A percentile compares a stretch with the other conserved stretches of the same genome.
Evolutionary conservation across 2,329 filamentous ascomycete genomes (phyloP).

Genomic region (Aspergillus sp.): DNA sequence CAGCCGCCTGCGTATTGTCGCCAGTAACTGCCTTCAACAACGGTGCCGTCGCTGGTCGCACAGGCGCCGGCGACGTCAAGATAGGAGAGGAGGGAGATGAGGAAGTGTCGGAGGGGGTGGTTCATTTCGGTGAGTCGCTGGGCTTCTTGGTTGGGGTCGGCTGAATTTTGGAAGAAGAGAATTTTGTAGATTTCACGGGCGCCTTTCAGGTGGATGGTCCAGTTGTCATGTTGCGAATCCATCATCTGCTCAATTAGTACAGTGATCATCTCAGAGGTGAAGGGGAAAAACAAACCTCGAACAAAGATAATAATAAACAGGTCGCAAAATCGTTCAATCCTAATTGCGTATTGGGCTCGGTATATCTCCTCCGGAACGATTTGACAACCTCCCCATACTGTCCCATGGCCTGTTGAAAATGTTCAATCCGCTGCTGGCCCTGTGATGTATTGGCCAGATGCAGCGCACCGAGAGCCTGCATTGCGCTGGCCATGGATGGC

Average conservation of each 20-base stretch:
- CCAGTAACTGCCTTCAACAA: constrained; percentile 35
- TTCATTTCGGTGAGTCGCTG: constrained; percentile 24
- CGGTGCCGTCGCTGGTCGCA: constrained; percentile 30
- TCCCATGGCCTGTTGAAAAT: constrained; percentile 33
- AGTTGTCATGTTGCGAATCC: constrained; percentile 33
- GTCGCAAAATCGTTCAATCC: constrained; percentile 28
- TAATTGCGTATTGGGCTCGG: constrained; percentile 16
- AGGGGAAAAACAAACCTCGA: constrained; percentile 21
- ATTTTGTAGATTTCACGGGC: constrained; percentile 32
- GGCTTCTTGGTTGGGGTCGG: constrained; percentile 18
- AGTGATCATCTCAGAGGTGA: neutral
- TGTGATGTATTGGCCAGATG: constrained; percentile 35
- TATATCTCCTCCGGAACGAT: constrained; percentile 23
- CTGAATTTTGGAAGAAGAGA: constrained; percentile 21
- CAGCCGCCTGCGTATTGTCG: constrained; percentile 31
- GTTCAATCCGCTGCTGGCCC: constrained; percentile 23
- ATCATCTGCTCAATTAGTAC: constrained; percentile 25
- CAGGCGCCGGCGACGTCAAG: constrained; percentile 36
- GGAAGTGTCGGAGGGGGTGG: constrained; percentile 29
- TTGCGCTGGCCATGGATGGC: constrained; percentile 30
- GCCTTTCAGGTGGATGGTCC: constrained; percentile 34
- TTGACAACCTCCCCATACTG: constrained; percentile 34
- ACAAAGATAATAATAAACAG: constrained; percentile 28
- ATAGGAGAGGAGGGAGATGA: constrained; percentile 35
- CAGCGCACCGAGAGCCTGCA: constrained; percentile 36